Percentiles rank a stretch among this genome's conserved stretches.
phyloP scores from a whole-genome alignment of 495 filamentous ascomycete species.

The Evernia prunastri region DNA sequence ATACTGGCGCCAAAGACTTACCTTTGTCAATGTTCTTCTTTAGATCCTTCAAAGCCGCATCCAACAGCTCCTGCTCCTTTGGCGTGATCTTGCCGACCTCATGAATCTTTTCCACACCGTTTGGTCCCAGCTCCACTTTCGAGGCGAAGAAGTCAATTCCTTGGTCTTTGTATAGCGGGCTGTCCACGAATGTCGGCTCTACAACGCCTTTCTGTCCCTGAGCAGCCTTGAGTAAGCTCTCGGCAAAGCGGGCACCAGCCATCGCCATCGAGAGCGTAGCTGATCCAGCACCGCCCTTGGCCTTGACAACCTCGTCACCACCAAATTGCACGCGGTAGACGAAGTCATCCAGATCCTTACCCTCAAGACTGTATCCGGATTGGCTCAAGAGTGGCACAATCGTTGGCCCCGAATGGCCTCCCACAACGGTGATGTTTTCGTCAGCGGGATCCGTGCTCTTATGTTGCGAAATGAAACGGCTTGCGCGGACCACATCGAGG shows the following conservation, averaged over 20 bases:
- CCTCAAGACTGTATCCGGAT: slow-evolving; percentile 77
- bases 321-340: slow-evolving; percentile 97
- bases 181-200: slow-evolving; percentile 96
- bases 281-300: slow-evolving; percentile 96
- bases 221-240: slow-evolving; percentile 84
- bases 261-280: slow-evolving; percentile 99
- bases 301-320: slow-evolving; percentile 98
- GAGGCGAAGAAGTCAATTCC: slow-evolving; percentile 94
- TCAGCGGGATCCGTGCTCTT: slow-evolving; percentile 81
- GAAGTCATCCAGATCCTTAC: slow-evolving; percentile 66
- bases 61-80: slow-evolving; percentile 83
- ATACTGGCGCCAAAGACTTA: slow-evolving; percentile 12
- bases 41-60: slow-evolving; percentile 75
- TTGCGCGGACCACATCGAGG: slow-evolving; percentile 95
- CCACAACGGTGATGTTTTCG: slow-evolving; percentile 92
- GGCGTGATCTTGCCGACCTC: slow-evolving; percentile 73
- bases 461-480: slow-evolving; percentile 90
- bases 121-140: slow-evolving; percentile 88
- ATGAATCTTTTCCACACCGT: slow-evolving; percentile 90
- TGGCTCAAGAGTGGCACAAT: slow-evolving; percentile 97
- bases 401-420: slow-evolving; percentile 95
- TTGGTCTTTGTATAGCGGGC: slow-evolving; percentile 94
- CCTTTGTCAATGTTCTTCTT: slow-evolving; percentile 83
- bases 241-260: slow-evolving; percentile 95
- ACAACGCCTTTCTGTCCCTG: slow-evolving; percentile 91